Evolutionary conservation across 495 filamentous ascomycete species (phyloP).

Genomic region (Ramalina intermedia): DNA sequence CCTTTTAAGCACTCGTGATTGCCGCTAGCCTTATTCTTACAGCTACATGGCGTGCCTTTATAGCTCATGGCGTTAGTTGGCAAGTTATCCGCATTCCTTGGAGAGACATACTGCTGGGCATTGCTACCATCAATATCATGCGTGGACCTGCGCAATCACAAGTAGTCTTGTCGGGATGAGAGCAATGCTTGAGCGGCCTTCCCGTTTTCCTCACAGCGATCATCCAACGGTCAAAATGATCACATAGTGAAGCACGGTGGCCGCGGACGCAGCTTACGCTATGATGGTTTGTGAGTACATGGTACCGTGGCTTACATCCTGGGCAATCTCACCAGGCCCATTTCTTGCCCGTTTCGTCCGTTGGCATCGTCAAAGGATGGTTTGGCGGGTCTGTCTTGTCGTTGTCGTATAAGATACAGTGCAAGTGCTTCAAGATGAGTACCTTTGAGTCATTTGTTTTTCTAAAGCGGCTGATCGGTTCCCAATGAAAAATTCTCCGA

Average conservation of each 20-base stretch:
- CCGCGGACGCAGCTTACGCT: constrained; percentile 78
- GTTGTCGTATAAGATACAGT: too few species aligned
- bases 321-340: constrained; percentile 34
- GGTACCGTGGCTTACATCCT: not conserved
- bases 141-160: constrained; percentile 38
- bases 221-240: constrained; percentile 60
- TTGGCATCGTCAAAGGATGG: constrained; percentile 23
- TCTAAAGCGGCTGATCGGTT: too few species aligned
- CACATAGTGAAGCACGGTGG: constrained; percentile 74
- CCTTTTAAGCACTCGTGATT: not conserved
- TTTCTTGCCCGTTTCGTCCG: constrained; percentile 32
- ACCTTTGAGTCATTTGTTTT: too few species aligned
- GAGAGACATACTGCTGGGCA: constrained; percentile 28
- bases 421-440: too few species aligned
- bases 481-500: too few species aligned
- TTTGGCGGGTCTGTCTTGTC: too few species aligned
- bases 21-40: not conserved
- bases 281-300: constrained; percentile 5
- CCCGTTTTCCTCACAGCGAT: constrained; percentile 69
- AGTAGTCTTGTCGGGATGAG: constrained; percentile 49
- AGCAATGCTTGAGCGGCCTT: constrained; percentile 61
- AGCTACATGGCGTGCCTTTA: not conserved
- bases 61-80: too few species aligned
- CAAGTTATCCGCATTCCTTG: not conserved
- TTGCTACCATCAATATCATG: constrained; percentile 37